A percentile compares a stretch with the other conserved stretches of the same genome.
These are phyloP conservation scores for Simplicillium sp. DNA, from an alignment of 2,329 filamentous ascomycete species.

Conservation along the genomic window DNA sequence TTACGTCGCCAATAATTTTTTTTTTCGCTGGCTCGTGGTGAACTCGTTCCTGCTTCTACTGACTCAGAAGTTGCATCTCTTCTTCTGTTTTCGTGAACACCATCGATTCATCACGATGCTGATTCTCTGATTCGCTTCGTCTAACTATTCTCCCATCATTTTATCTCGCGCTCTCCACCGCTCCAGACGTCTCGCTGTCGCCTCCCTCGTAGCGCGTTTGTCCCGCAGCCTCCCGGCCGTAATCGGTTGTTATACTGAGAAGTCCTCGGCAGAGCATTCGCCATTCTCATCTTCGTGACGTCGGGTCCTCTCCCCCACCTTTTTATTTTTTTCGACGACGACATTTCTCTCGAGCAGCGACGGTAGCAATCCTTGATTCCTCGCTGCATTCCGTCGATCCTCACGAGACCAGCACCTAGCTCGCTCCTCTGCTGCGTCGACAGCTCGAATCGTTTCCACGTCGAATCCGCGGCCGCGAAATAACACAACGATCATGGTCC, in stretches of 20 bases:
- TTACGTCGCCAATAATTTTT: neutral
- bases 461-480: no score
- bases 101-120: constrained; percentile 5
- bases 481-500: constrained; percentile 56
- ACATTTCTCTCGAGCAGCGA: neutral
- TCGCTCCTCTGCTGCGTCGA: neutral
- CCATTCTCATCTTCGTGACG: neutral
- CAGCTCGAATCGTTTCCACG: no score
- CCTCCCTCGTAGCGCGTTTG: neutral
- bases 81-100: neutral
- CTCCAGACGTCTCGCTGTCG: neutral
- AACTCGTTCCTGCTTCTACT: neutral
- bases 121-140: neutral
- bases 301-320: neutral
- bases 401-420: neutral
- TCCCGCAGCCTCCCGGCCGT: constrained; percentile 1
- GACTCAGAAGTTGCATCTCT: neutral
- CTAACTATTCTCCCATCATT: neutral
- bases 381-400: neutral
- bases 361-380: neutral
- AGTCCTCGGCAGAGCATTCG: no score
- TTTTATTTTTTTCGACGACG: neutral
- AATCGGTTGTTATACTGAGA: neutral
- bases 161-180: constrained; percentile 5
- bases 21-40: neutral